A percentile compares a stretch with the other conserved stretches of the same genome.
These are phyloP conservation scores for Fusarium chuoi DNA, from an alignment of 2,329 filamentous ascomycete species.

Conservation along the genomic window DNA sequence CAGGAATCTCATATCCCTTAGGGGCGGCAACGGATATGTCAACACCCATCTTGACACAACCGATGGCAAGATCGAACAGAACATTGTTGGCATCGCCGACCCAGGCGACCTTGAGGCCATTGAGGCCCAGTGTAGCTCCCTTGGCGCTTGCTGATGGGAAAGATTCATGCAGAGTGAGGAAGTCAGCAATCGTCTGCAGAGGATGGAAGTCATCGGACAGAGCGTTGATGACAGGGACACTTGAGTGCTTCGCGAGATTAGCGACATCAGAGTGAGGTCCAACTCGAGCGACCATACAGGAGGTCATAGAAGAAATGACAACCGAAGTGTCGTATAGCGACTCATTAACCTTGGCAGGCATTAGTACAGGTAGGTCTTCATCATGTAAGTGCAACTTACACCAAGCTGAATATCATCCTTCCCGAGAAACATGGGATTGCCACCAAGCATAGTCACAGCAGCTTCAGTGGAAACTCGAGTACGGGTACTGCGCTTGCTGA, in stretches of 20 bases:
- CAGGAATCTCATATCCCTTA: slow-evolving; percentile 82
- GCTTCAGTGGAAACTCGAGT: slow-evolving; percentile 94
- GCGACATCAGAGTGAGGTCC: slow-evolving; percentile 80
- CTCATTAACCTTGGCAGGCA: slow-evolving; percentile 77
- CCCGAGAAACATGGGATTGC: slow-evolving; percentile 95
- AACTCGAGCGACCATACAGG: slow-evolving; percentile 83
- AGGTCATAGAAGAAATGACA: slow-evolving; percentile 94
- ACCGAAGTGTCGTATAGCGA: slow-evolving; percentile 91
- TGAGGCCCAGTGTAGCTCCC: slow-evolving; percentile 69
- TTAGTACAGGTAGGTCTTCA: background rate
- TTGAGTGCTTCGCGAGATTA: slow-evolving; percentile 75
- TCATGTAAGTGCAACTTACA: slow-evolving; percentile 55
- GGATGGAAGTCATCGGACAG: slow-evolving; percentile 93
- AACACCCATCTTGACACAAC: slow-evolving; percentile 85
- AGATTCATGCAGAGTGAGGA: slow-evolving; percentile 86
- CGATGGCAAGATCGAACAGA: slow-evolving; percentile 91
- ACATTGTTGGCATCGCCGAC: slow-evolving; percentile 98
- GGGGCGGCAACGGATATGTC: slow-evolving; percentile 90
- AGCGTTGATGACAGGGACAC: slow-evolving; percentile 86
- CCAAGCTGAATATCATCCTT: slow-evolving; percentile 97
- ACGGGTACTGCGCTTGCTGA: slow-evolving; percentile 93
- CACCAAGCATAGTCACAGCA: slow-evolving; percentile 87
- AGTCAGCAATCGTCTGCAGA: slow-evolving; percentile 93
- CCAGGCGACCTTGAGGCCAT: slow-evolving; percentile 93
- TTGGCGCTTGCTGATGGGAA: slow-evolving; percentile 64